These are phyloP conservation scores for Colletotrichum sp. DNA, from an alignment of 2,329 filamentous ascomycete species.

Conservation along the genomic window DNA sequence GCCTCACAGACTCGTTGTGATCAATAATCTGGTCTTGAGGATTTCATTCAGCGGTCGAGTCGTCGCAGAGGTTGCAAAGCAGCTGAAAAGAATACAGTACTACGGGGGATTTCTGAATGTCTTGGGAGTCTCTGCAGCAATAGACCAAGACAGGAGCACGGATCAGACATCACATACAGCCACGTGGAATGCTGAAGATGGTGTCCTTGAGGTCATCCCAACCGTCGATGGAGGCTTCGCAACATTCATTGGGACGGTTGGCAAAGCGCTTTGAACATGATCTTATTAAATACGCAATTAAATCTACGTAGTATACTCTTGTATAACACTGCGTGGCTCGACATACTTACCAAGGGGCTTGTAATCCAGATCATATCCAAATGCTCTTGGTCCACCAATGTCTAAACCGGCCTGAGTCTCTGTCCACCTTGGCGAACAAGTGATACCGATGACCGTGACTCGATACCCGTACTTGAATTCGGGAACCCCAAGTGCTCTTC, in stretches of 20 bases:
- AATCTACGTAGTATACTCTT: conserved; percentile 23
- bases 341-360: conserved; percentile 55
- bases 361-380: conserved; percentile 48
- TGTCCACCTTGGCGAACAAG: conserved; percentile 59
- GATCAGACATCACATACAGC: not conserved
- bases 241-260: not conserved
- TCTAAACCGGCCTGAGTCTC: conserved; percentile 51
- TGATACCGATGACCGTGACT: conserved; percentile 58
- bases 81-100: not conserved
- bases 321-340: conserved; percentile 58
- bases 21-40: not conserved
- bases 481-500: conserved; percentile 60
- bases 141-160: not conserved
- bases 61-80: not conserved
- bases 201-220: not conserved
- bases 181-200: not conserved
- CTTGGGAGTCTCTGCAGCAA: not conserved
- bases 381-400: conserved; percentile 46
- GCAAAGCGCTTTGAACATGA: not conserved
- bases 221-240: not conserved
- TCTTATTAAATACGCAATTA: not conserved
- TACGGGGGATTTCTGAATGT: not conserved
- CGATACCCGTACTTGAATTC: conserved; percentile 61
- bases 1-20: not conserved
- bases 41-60: not conserved